Evolutionary conservation across 495 filamentous ascomycete genomes (phyloP), one percentile per base, ranked within the genome.

Genomic region (Rostrohypoxylon terebratum): DNA sequence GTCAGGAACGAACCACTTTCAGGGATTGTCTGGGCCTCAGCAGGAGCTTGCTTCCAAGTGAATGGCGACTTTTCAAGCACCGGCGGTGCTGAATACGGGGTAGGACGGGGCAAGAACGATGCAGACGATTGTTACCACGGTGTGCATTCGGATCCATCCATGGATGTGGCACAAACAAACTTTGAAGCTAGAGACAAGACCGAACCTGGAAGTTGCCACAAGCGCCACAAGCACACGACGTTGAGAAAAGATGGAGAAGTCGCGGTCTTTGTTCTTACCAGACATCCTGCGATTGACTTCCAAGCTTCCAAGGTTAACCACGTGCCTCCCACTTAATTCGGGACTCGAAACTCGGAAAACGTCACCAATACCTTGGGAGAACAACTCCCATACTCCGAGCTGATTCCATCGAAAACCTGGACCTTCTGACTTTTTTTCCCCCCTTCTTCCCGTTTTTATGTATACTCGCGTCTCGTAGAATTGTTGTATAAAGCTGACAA

Each of bases 401-500:
- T 42, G 55, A 20, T 25, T 42, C 20, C 34, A 16, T 31, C 16
- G 4, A 23, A n/a, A 66, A 66, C 31, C 42, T 18, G 21, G n/a
- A 48, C 20, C 28, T 28, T 28, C 28, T n/a, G 28, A 38, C 4
- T 13, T 4, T 50, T 65, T 33, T 31, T 63, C 7, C 38, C 36
- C 8, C 8, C 38, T 55, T 20, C 8, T 18, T 42, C 28, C 23
- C n/a, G n/a, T n/a, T 57, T 53, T 66, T 1, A 55, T 42, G 57
- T 64, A 45, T 36, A 34, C 25, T 16, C 48, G 53, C 33, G 16
- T 66, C 16, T 59, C 16, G 21, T 68, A 44, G 2, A 60, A 59
- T 48, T n/a, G 25, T 51, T 44, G 28, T 54, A 50, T 55, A 66
- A 63, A 59, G 71, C 71, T 74, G 53, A 74, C 66, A 13, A 60